Percentiles rank a stretch among this genome's conserved stretches.
These are phyloP conservation scores for Tillandsia fasciculata DNA, from an alignment of 176 grass and related monocot genomes.

Conservation along the genomic window DNA sequence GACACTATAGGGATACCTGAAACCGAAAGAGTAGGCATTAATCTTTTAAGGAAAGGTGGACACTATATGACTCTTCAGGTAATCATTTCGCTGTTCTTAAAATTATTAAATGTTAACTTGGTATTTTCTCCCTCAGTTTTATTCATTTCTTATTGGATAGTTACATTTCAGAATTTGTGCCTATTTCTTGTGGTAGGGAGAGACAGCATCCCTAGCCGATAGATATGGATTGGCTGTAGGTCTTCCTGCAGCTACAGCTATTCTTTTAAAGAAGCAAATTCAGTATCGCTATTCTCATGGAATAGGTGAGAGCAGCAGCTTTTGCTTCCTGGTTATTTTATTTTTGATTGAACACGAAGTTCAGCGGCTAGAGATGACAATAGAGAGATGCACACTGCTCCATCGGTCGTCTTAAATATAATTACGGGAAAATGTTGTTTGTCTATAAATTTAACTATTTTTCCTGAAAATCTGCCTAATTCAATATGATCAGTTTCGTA, in stretches of 20 bases:
- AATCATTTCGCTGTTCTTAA: conserved; percentile 9
- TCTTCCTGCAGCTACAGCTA: conserved; percentile 64
- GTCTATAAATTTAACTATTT: background rate
- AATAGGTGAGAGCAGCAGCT: conserved; percentile 34
- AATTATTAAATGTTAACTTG: background rate
- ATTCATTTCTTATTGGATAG: conserved; percentile 12
- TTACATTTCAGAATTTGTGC: background rate
- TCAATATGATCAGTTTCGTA: background rate
- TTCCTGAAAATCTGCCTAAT: background rate
- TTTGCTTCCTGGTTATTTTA: background rate
- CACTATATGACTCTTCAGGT: conserved; percentile 99
- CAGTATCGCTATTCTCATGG: conserved; percentile 71
- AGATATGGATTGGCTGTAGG: conserved; percentile 69
- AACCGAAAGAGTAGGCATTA: conserved; percentile 76
- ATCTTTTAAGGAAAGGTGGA: conserved; percentile 83
- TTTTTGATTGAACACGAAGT: background rate
- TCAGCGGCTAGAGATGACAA: background rate
- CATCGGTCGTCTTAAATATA: background rate
- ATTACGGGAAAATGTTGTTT: no score
- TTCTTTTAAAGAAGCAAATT: conserved; percentile 72
- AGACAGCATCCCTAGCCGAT: conserved; percentile 73
- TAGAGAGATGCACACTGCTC: background rate
- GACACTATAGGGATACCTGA: conserved; percentile 89
- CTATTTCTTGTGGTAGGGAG: conserved; percentile 43
- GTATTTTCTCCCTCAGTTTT: background rate